Conservation (phyloP, 2,329 filamentous ascomycete species). For the Rosellinia necatrix region DNA sequence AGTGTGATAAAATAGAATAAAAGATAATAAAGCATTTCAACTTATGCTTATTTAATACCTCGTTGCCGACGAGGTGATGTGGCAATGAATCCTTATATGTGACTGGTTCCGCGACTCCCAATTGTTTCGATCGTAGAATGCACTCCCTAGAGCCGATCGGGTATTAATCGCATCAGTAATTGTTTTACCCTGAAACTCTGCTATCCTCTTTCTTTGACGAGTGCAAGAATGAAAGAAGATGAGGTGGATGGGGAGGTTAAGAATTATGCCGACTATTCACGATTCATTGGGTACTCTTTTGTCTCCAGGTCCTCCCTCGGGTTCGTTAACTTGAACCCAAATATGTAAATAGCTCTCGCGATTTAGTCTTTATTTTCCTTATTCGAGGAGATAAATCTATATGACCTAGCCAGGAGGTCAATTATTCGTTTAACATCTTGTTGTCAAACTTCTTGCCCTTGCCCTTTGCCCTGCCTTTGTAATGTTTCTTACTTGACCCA, state of each 20-base stretch:
- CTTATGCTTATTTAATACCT: too few species aligned
- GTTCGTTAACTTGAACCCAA: not conserved
- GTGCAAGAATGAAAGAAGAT: not conserved
- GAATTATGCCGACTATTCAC: not conserved
- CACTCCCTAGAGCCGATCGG: too few species aligned
- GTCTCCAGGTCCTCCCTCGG: not conserved
- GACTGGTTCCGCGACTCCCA: too few species aligned
- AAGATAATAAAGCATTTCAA: too few species aligned
- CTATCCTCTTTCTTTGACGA: not conserved
- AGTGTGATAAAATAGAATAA: too few species aligned
- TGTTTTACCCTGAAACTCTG: too few species aligned
- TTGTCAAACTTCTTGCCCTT: slow-evolving; percentile 57
- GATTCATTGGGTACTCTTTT: not conserved
- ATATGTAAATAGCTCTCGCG: not conserved
- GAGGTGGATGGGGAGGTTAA: not conserved
- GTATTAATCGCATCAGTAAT: too few species aligned
- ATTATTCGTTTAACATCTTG: slow-evolving; percentile 44
- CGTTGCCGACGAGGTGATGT: too few species aligned
- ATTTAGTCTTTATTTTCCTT: not conserved
- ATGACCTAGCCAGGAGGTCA: slow-evolving; percentile 21
- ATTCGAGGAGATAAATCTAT: not conserved
- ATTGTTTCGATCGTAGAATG: too few species aligned
- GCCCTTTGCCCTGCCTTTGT: slow-evolving; percentile 74
- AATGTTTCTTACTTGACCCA: slow-evolving; percentile 84
- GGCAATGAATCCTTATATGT: too few species aligned